Evolutionary conservation across 495 filamentous ascomycete genomes (phyloP).

Genomic region (Choiromyces venosus): DNA sequence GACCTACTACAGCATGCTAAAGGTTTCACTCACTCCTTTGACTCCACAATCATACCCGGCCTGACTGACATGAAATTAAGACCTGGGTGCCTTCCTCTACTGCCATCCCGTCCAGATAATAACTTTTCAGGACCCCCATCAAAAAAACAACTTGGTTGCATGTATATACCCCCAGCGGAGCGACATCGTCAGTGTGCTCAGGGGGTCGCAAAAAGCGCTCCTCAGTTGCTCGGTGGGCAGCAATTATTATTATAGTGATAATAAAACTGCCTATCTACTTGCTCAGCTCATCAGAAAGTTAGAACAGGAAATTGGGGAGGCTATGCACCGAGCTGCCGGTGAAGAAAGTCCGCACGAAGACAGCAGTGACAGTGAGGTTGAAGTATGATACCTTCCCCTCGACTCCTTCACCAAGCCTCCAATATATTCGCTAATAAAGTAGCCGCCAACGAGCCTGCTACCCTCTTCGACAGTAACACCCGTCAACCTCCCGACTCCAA

Average conservation of each 20-base stretch:
- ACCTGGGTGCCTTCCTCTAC: neutral
- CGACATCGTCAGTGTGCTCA: neutral
- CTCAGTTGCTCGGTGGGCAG: neutral
- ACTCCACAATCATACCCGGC: neutral
- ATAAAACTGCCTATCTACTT: too few relatives aligned
- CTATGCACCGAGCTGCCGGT: neutral
- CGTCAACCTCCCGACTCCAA: neutral
- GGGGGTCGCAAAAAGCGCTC: too few relatives aligned
- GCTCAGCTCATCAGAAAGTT: neutral
- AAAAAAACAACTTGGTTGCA: neutral
- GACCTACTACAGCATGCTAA: neutral
- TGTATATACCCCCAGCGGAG: neutral
- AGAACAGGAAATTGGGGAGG: neutral
- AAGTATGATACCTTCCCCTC: too few relatives aligned
- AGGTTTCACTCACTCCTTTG: neutral
- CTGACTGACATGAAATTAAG: neutral
- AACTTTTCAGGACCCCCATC: neutral
- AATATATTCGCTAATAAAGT: too few relatives aligned
- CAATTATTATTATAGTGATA: too few relatives aligned
- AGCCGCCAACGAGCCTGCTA: neutral
- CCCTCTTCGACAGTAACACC: too few relatives aligned
- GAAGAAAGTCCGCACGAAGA: neutral
- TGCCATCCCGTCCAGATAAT: neutral
- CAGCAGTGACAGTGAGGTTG: neutral
- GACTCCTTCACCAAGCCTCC: too few relatives aligned